A percentile compares a stretch with the other conserved stretches of the same genome.
These are phyloP conservation scores for Talaromyces wortmannii DNA, from an alignment of 495 filamentous ascomycete species.

Conservation along the genomic window DNA sequence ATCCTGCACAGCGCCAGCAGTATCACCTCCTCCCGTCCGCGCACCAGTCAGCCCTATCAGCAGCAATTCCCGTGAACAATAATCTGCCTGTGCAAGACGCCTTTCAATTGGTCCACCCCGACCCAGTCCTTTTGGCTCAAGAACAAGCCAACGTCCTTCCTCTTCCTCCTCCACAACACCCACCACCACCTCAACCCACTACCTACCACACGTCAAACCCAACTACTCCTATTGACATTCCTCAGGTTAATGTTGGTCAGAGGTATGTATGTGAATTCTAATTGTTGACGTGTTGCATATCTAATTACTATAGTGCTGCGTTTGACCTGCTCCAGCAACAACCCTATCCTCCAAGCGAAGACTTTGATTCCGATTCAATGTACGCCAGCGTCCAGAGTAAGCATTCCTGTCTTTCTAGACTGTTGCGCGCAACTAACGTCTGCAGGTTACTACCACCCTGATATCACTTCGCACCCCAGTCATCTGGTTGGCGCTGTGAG, in stretches of 20 bases:
- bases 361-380: neutral
- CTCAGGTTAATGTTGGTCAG: neutral
- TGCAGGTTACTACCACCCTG: neutral
- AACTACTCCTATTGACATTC: neutral
- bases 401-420: neutral
- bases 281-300: neutral
- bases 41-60: neutral
- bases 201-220: neutral
- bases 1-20: neutral
- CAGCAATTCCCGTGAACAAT: neutral
- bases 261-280: neutral
- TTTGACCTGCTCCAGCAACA: neutral
- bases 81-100: neutral
- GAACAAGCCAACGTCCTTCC: too few species aligned
- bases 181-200: too few species aligned
- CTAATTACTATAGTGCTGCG: neutral
- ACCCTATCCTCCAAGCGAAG: neutral
- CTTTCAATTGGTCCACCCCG: neutral
- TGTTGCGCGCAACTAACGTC: neutral
- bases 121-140: neutral
- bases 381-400: constrained; percentile 4
- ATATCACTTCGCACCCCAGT: constrained; percentile 1
- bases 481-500: neutral
- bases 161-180: too few species aligned
- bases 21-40: neutral